Evolutionary conservation across 2,329 filamentous ascomycete species (phyloP).

Genomic region (Aspergillus sergii): DNA sequence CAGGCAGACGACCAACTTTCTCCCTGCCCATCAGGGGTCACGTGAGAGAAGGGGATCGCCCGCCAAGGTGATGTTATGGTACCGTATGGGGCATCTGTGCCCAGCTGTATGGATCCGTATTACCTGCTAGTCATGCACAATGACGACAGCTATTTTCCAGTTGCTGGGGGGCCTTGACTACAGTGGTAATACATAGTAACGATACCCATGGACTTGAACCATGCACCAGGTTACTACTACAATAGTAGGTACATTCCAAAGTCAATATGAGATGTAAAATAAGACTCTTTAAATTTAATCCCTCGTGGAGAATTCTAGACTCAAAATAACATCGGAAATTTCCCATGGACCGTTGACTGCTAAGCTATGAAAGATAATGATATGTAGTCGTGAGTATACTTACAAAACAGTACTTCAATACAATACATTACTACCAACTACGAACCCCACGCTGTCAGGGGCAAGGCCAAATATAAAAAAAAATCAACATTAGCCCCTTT

Average conservation of each 20-base stretch:
- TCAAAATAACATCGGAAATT: neutral
- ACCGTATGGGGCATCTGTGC: neutral
- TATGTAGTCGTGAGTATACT: no score
- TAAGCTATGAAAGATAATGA: neutral
- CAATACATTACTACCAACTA: neutral
- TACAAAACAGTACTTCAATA: neutral
- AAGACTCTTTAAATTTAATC: neutral
- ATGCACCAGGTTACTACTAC: neutral
- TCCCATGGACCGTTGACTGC: neutral
- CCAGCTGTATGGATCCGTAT: neutral
- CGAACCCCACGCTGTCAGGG: conserved; percentile 5
- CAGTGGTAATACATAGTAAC: neutral
- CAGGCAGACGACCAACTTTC: no score
- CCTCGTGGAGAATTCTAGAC: neutral
- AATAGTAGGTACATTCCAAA: neutral
- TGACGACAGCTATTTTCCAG: neutral
- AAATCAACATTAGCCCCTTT: neutral
- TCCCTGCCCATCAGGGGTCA: neutral
- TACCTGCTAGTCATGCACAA: neutral
- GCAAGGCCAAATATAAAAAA: neutral
- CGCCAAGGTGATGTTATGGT: neutral
- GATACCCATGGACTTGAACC: neutral
- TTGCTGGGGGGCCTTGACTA: neutral
- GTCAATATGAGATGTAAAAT: neutral
- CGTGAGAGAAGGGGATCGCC: neutral